Percentiles rank a stretch among this genome's conserved stretches.
Evolutionary conservation across 306 rosid genomes (phyloP).

Genomic region (Glycine soja): DNA sequence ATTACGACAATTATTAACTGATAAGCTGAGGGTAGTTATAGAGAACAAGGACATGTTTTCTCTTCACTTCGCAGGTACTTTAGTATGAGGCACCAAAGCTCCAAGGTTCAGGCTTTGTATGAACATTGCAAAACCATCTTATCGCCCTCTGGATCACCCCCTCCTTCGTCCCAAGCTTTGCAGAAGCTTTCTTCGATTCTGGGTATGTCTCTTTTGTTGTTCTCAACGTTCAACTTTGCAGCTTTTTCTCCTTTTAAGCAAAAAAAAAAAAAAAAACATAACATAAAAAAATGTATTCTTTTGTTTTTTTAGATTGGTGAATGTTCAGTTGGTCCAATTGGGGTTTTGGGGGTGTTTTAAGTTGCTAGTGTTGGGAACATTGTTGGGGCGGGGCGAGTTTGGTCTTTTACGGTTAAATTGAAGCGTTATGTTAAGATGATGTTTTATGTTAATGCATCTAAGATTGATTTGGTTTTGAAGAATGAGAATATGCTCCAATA

Average conservation of each 20-base stretch:
- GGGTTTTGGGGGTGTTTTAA: conserved; percentile 12
- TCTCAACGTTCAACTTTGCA: conserved; percentile 1
- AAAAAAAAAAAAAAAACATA: no score
- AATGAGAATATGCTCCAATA: conserved; percentile 9
- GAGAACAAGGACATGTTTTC: conserved; percentile 49
- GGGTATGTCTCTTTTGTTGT: conserved; percentile 57
- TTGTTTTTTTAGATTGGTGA: no score
- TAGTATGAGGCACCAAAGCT: conserved; percentile 60
- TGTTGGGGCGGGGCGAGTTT: background rate
- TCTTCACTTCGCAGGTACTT: conserved; percentile 50
- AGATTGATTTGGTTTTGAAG: conserved; percentile 38
- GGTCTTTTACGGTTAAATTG: conserved; percentile 21
- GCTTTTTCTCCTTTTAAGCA: background rate
- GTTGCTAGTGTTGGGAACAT: background rate
- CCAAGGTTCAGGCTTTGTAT: conserved; percentile 73
- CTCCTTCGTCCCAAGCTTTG: conserved; percentile 61
- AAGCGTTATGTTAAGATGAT: background rate
- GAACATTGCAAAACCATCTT: conserved; percentile 72
- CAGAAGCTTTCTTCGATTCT: conserved; percentile 67
- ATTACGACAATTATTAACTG: conserved; percentile 48
- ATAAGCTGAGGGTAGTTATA: conserved; percentile 52
- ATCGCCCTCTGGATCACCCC: conserved; percentile 58
- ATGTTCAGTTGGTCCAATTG: conserved; percentile 22
- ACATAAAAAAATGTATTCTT: no score
- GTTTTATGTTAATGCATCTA: conserved; percentile 8